phyloP scores from a whole-genome alignment of 2,329 filamentous ascomycete species.

The Pyrenophora seminiperda region DNA sequence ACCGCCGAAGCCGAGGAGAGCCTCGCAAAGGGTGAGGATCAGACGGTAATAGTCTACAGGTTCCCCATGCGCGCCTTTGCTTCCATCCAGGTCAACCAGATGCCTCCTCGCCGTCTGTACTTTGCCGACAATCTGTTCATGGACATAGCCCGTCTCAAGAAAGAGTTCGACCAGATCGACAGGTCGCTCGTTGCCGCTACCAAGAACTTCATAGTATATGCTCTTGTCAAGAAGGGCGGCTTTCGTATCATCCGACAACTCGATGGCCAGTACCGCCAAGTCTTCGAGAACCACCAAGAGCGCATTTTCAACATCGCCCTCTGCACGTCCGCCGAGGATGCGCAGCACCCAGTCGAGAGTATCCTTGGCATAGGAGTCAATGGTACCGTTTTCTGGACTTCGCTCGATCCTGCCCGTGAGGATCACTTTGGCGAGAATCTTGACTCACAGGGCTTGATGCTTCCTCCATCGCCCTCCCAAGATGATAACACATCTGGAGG shows the following conservation, averaged over 20 bases:
- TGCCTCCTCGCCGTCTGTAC: constrained; percentile 61
- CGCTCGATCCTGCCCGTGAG: constrained; percentile 56
- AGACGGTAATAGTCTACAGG: constrained; percentile 82
- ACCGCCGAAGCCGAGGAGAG: constrained; percentile 76
- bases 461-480: constrained; percentile 82
- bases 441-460: constrained; percentile 83
- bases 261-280: constrained; percentile 86
- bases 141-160: constrained; percentile 93
- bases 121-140: constrained; percentile 83
- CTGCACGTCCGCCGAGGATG: constrained; percentile 66
- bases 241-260: constrained; percentile 93
- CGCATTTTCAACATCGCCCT: constrained; percentile 93
- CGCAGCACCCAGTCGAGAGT: constrained; percentile 61
- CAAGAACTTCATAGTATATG: constrained; percentile 90
- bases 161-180: constrained; percentile 97
- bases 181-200: constrained; percentile 90
- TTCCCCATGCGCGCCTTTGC: constrained; percentile 98
- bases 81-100: constrained; percentile 72
- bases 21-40: constrained; percentile 69
- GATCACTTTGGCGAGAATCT: constrained; percentile 75
- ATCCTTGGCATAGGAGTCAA: constrained; percentile 93
- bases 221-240: constrained; percentile 89
- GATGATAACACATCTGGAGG: constrained; percentile 92
- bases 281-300: constrained; percentile 90
- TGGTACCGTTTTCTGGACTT: constrained; percentile 95